These are phyloP conservation scores for Tremella mesenterica DNA, from an alignment of 768 basidiomycete species.

Conservation along the genomic window DNA sequence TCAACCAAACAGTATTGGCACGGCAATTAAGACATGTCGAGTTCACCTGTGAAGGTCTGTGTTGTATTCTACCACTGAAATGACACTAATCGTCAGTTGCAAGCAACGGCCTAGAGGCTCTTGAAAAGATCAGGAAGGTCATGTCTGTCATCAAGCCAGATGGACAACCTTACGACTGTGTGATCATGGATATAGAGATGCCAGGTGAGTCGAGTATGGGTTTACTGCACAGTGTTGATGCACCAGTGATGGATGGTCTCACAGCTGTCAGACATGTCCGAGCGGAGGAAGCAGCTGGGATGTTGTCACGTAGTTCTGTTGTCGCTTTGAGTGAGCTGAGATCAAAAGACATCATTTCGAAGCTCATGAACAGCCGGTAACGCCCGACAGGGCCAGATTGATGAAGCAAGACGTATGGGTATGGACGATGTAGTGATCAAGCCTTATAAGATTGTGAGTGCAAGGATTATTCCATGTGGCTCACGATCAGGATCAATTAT, in stretches of 20 bases:
- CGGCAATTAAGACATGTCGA: conserved; percentile 38
- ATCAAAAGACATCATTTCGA: background rate
- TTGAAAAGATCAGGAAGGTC: conserved; percentile 33
- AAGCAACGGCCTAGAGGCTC: conserved; percentile 28
- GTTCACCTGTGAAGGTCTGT: conserved; percentile 34
- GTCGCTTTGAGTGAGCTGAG: conserved; percentile 36
- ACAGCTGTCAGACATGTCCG: conserved; percentile 35
- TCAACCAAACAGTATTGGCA: conserved; percentile 40
- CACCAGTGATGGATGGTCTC: conserved; percentile 40
- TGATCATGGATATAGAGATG: conserved; percentile 42
- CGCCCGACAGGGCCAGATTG: conserved; percentile 41
- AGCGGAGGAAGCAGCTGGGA: conserved; percentile 30
- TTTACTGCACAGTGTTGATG: background rate
- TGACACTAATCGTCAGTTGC: background rate
- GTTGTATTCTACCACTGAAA: background rate
- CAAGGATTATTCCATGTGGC: too few relatives aligned
- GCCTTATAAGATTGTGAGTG: too few relatives aligned
- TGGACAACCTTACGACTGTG: conserved; percentile 30
- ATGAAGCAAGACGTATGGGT: conserved; percentile 35
- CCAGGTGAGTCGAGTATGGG: conserved; percentile 19
- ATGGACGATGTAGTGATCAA: conserved; percentile 42
- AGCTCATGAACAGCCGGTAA: conserved; percentile 31
- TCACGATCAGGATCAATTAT: conserved; percentile 24
- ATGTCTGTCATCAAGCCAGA: conserved; percentile 4
- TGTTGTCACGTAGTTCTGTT: conserved; percentile 22